Conservation (phyloP, 345 rosid genomes). For the Lumnitzera littorea region DNA sequence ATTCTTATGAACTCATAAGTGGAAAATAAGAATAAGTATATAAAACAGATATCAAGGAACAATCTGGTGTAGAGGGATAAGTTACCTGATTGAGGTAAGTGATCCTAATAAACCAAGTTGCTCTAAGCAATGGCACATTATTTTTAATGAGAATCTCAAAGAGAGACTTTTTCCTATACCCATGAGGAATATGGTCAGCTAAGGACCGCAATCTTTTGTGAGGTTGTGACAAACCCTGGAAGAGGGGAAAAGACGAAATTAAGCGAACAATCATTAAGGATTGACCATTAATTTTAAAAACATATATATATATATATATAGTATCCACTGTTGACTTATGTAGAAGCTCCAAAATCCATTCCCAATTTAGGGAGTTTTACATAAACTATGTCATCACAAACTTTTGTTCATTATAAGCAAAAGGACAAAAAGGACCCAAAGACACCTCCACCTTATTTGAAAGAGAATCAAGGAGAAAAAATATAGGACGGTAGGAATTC, state of each 20-base stretch:
- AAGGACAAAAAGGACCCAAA: too few relatives aligned
- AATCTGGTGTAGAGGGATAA: not conserved
- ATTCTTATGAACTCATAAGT: constrained; percentile 10
- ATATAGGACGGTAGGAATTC: too few relatives aligned
- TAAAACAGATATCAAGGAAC: too few relatives aligned
- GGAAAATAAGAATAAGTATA: not conserved
- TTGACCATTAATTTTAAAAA: not conserved
- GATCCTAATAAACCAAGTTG: constrained; percentile 96
- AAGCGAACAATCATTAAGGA: not conserved
- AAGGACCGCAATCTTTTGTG: constrained; percentile 79
- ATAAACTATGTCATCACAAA: too few relatives aligned
- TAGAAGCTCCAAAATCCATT: too few relatives aligned
- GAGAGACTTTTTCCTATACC: constrained; percentile 59
- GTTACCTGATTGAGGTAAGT: constrained; percentile 94
- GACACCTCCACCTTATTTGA: too few relatives aligned
- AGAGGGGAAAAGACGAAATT: constrained; percentile 5
- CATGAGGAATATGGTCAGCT: constrained; percentile 90
- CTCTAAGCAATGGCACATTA: constrained; percentile 91
- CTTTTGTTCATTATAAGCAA: too few relatives aligned
- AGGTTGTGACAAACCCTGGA: constrained; percentile 76
- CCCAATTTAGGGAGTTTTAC: too few relatives aligned
- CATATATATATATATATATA: too few relatives aligned
- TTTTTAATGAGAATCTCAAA: constrained; percentile 90
- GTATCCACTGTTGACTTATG: too few relatives aligned
- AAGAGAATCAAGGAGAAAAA: too few relatives aligned